These are phyloP conservation scores for Plasmodium reichenowi DNA, from an alignment of 169 alveolate species.

Conservation along the genomic window DNA sequence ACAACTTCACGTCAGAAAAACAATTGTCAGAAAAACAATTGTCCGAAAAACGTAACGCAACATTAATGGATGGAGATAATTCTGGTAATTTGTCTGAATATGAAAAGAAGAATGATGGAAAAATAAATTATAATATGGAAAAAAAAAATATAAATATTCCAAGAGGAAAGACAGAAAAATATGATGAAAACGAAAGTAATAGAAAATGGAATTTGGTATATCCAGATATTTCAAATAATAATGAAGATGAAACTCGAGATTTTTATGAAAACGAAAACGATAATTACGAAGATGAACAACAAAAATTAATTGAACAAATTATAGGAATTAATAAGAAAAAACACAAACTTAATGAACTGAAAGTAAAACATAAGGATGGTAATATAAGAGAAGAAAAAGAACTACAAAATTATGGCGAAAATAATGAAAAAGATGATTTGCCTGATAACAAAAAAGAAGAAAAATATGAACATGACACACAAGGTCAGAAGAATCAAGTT, in stretches of 20 bases:
- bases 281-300: slow-evolving; percentile 16
- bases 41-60: not conserved
- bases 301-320: not conserved
- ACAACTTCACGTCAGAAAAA: not conserved
- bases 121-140: not conserved
- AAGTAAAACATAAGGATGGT: slow-evolving; percentile 12
- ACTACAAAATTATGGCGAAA: slow-evolving; percentile 7
- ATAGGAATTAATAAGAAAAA: slow-evolving; percentile 5
- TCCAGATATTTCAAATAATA: not conserved
- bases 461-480: slow-evolving; percentile 26
- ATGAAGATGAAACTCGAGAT: not conserved
- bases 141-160: not conserved
- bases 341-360: not conserved
- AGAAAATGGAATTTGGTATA: slow-evolving; percentile 2
- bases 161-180: not conserved
- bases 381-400: not conserved
- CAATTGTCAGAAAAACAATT: not conserved
- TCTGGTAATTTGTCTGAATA: not conserved
- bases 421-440: slow-evolving; percentile 16
- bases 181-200: not conserved
- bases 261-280: not conserved
- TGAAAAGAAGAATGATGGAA: not conserved
- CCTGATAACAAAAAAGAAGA: slow-evolving; percentile 10
- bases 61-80: slow-evolving; percentile 1
- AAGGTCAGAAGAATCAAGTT: not conserved